These are phyloP conservation scores for Aureobasidium sp. DNA, from an alignment of 2,329 filamentous ascomycete species.

Conservation along the genomic window DNA sequence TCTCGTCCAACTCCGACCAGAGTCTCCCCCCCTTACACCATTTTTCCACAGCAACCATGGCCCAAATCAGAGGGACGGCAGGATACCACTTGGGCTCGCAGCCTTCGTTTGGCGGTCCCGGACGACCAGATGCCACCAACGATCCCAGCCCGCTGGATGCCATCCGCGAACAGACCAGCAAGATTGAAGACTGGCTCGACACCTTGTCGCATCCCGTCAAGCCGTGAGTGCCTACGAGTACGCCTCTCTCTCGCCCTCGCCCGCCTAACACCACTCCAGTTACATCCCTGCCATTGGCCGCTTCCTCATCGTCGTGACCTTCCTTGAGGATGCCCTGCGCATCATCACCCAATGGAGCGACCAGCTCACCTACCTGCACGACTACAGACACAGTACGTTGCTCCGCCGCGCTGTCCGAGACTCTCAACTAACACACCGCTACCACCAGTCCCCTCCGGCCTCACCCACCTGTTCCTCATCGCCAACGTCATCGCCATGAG, in stretches of 20 bases:
- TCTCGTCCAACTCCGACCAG: neutral
- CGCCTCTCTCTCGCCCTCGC: neutral
- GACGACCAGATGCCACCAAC: slow-evolving; percentile 51
- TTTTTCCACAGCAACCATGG: slow-evolving; percentile 32
- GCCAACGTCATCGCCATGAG: slow-evolving; percentile 85
- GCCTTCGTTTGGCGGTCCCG: slow-evolving; percentile 48
- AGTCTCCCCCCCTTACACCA: neutral
- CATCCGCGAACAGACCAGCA: slow-evolving; percentile 91
- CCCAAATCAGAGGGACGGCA: slow-evolving; percentile 56
- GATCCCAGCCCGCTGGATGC: slow-evolving; percentile 76
- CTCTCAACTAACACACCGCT: slow-evolving; percentile 2
- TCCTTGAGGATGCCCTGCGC: slow-evolving; percentile 89
- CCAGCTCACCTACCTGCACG: slow-evolving; percentile 84
- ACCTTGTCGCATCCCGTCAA: slow-evolving; percentile 82
- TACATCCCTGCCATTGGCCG: slow-evolving; percentile 92
- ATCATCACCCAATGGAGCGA: slow-evolving; percentile 98
- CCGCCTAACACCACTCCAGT: slow-evolving; percentile 38
- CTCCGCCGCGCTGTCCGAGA: slow-evolving; percentile 26
- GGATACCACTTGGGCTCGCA: slow-evolving; percentile 76
- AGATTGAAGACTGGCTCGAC: slow-evolving; percentile 92
- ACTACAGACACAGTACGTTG: slow-evolving; percentile 82
- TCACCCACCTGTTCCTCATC: slow-evolving; percentile 90
- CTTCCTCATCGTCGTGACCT: slow-evolving; percentile 96
- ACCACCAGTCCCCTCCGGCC: slow-evolving; percentile 69
- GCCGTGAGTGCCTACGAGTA: slow-evolving; percentile 59